A percentile compares a stretch with the other conserved stretches of the same genome.
Evolutionary conservation across 2,329 filamentous ascomycete genomes (phyloP).

Genomic region (Penicillium expansum): DNA sequence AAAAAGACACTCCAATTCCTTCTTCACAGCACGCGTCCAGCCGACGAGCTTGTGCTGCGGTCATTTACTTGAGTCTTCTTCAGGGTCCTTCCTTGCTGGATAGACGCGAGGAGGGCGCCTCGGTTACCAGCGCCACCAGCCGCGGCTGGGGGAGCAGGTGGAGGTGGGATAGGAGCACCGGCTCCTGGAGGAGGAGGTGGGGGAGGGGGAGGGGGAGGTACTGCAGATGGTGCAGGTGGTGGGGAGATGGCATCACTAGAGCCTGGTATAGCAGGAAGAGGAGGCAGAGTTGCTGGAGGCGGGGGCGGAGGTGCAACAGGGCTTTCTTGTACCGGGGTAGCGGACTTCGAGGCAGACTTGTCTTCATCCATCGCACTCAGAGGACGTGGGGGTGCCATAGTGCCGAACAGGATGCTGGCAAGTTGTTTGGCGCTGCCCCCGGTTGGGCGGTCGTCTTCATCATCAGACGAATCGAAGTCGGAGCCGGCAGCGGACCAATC

Average conservation of each 20-base stretch:
- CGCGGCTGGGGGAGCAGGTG: constrained; percentile 49
- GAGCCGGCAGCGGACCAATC: constrained; percentile 83
- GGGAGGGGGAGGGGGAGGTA: constrained; percentile 38
- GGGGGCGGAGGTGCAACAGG: constrained; percentile 44
- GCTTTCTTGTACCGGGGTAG: constrained; percentile 45
- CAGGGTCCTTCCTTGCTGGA: constrained; percentile 73
- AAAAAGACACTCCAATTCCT: neutral
- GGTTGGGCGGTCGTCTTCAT: constrained; percentile 73
- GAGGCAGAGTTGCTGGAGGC: constrained; percentile 45
- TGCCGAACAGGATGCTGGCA: constrained; percentile 92
- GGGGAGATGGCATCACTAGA: constrained; percentile 27
- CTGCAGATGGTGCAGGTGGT: constrained; percentile 26
- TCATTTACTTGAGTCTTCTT: constrained; percentile 91
- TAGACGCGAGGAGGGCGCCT: constrained; percentile 72
- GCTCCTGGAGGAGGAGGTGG: constrained; percentile 33
- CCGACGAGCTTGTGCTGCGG: constrained; percentile 67
- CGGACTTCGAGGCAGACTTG: constrained; percentile 53
- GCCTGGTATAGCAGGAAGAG: constrained; percentile 31
- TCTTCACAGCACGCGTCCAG: constrained; percentile 66
- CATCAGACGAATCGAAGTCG: constrained; percentile 67
- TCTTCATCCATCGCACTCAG: constrained; percentile 73
- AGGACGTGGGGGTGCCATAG: constrained; percentile 90
- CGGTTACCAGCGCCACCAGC: constrained; percentile 51
- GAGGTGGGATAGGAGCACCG: constrained; percentile 41
- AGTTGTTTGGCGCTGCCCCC: constrained; percentile 85